A percentile compares a stretch with the other conserved stretches of the same genome.
Evolutionary conservation across 306 rosid species (phyloP).

Genomic region (Prunus fruticosa): DNA sequence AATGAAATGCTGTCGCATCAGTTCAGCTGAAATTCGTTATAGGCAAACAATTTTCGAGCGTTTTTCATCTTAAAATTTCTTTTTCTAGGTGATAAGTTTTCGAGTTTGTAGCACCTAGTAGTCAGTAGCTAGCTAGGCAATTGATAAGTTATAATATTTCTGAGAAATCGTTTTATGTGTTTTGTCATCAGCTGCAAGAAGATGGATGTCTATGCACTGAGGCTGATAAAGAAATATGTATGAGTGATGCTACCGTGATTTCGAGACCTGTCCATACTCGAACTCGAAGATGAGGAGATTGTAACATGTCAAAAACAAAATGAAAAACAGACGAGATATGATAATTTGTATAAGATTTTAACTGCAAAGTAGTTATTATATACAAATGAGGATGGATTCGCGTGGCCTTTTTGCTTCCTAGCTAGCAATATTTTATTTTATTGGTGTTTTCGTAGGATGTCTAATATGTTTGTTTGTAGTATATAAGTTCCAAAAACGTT

Average conservation of each 20-base stretch:
- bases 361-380: not conserved
- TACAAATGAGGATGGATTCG: constrained; percentile 12
- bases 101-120: not conserved
- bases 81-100: not conserved
- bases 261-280: not conserved
- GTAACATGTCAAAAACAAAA: not conserved
- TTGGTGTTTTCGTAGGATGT: constrained; percentile 1
- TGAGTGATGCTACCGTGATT: constrained; percentile 9
- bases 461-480: not conserved
- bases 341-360: constrained; percentile 1
- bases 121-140: not conserved
- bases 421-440: not conserved
- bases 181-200: constrained; percentile 11
- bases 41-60: no score
- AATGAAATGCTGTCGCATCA: not conserved
- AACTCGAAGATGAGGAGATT: constrained; percentile 8
- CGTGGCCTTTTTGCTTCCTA: constrained; percentile 2
- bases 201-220: not conserved
- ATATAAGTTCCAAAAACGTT: not conserved
- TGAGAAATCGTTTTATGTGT: not conserved
- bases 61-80: no score
- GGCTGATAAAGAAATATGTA: not conserved
- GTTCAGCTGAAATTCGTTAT: not conserved
- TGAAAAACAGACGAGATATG: not conserved
- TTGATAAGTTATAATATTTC: not conserved